These are phyloP conservation scores for Boletus insuetus DNA, from an alignment of 768 basidiomycete species.

Conservation along the genomic window DNA sequence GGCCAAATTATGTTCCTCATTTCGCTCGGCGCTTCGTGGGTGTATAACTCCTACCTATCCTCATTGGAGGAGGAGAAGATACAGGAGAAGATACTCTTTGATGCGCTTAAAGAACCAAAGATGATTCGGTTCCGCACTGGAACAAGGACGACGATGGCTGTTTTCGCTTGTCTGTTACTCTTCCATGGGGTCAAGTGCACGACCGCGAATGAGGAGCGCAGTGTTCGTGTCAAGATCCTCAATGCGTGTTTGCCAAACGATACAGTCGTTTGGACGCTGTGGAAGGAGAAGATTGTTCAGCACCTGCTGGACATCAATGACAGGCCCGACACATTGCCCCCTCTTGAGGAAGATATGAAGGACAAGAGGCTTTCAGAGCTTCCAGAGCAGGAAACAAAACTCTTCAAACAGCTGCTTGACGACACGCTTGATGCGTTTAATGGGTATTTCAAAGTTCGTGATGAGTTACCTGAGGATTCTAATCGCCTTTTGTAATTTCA, in stretches of 20 bases:
- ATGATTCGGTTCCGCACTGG: conserved; percentile 12
- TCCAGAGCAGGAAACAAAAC: not conserved
- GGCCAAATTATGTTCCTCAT: conserved; percentile 35
- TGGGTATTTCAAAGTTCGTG: conserved; percentile 1
- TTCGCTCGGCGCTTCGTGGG: conserved; percentile 32
- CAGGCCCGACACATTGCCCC: not conserved
- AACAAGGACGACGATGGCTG: conserved; percentile 20
- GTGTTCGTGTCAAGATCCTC: conserved; percentile 7
- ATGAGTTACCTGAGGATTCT: not conserved
- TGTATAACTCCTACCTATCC: conserved; percentile 33
- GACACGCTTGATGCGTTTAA: conserved; percentile 16
- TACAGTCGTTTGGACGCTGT: conserved; percentile 20
- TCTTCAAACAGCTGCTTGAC: conserved; percentile 10
- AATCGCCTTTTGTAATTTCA: not conserved
- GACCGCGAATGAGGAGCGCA: not conserved
- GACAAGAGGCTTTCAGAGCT: not conserved
- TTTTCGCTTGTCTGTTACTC: conserved; percentile 23
- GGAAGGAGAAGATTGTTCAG: conserved; percentile 17
- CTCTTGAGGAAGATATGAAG: not conserved
- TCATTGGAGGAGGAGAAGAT: conserved; percentile 34
- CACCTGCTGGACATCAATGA: conserved; percentile 9
- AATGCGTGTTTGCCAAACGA: conserved; percentile 19
- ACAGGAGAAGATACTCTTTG: conserved; percentile 15
- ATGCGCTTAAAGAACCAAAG: conserved; percentile 3
- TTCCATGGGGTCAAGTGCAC: conserved; percentile 9